Evolutionary conservation across 2,329 filamentous ascomycete species (phyloP).

Genomic region (Fusarium continuum): DNA sequence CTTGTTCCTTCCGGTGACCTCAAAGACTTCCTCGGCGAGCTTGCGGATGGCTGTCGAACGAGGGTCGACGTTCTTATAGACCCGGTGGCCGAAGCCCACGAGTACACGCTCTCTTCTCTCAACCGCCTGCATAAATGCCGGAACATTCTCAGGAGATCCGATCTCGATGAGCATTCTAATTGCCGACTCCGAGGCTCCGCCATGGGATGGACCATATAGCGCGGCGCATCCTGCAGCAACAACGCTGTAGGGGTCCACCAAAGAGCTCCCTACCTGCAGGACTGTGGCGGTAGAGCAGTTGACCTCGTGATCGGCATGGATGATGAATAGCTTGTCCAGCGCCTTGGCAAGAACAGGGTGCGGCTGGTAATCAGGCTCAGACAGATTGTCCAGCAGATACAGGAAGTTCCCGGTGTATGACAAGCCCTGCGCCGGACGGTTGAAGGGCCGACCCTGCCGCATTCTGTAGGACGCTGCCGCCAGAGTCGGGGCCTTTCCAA

Average conservation of each 20-base stretch:
- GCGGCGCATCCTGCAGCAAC: slow-evolving; percentile 63
- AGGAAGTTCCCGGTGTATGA: slow-evolving; percentile 65
- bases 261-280: slow-evolving; percentile 63
- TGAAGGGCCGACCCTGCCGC: slow-evolving; percentile 61
- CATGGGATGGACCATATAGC: slow-evolving; percentile 65
- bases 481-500: slow-evolving; percentile 61
- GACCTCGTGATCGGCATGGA: slow-evolving; percentile 68
- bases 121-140: slow-evolving; percentile 59
- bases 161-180: slow-evolving; percentile 64
- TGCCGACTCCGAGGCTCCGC: slow-evolving; percentile 66
- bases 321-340: slow-evolving; percentile 63
- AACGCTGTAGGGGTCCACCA: slow-evolving; percentile 65
- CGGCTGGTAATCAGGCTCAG: slow-evolving; percentile 56
- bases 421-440: slow-evolving; percentile 57
- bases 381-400: slow-evolving; percentile 62
- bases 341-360: slow-evolving; percentile 60
- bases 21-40: slow-evolving; percentile 60
- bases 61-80: slow-evolving; percentile 64
- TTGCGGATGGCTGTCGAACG: slow-evolving; percentile 59
- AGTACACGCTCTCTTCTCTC: slow-evolving; percentile 61
- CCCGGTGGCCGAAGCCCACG: slow-evolving; percentile 64
- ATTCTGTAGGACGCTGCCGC: slow-evolving; percentile 63
- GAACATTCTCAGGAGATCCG: slow-evolving; percentile 60
- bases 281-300: slow-evolving; percentile 66
- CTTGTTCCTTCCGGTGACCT: slow-evolving; percentile 60